Base-by-base conservation (phyloP, 2,329 filamentous ascomycete genomes). In the Aschersonia sp. region DNA sequence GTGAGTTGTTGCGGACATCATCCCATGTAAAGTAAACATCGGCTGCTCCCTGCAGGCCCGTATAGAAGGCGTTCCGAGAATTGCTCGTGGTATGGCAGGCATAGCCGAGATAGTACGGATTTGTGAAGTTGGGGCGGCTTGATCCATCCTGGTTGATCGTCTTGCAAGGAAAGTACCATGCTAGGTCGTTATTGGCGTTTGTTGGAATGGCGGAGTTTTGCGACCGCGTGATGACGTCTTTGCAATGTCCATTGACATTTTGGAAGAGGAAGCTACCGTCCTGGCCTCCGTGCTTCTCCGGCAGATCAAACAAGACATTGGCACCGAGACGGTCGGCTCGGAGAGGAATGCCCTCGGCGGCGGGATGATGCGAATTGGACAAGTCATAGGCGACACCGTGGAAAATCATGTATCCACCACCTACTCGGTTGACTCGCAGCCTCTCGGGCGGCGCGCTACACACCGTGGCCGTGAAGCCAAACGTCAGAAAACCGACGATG, bases 221-320 rank as follows among this genome's bases (percentile, higher is more conserved):
- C 1, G 83, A 78, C 6, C 73, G 65, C 1, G 79, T 94, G 60
- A 98, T 95, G 49, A 97, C 67, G 8, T 76, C 85, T 68, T 97
- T 98, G 75, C 92, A 98, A 52, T 85, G 85, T 44, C 92, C 94
- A 57, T 98, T 98, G 63, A 98, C 92, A 55, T 97, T 94, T 63
- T 98, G 92, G 68, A 98, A 98, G 59, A 98, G 68, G 62, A 98
- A 98, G 60, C 89, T 97, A 49, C 87, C 90, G 61, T 98, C 94
- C 64, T 85, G 77, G n/a, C 89, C 92, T 48, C 81, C 83, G 56
- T 90, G 79, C 59, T 86, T 86, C 55, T 83, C 77, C 1, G 82
- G 75, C n/a, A 94, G 68, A 61, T 96, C 88, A 59, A 80, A 97
- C 11, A 98, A 70, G 30, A 98, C 81, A 58, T 97, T 96, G 30